These are phyloP conservation scores for Sordariomycetes sp. DNA, from an alignment of 2,329 filamentous ascomycete species.

Conservation along the genomic window DNA sequence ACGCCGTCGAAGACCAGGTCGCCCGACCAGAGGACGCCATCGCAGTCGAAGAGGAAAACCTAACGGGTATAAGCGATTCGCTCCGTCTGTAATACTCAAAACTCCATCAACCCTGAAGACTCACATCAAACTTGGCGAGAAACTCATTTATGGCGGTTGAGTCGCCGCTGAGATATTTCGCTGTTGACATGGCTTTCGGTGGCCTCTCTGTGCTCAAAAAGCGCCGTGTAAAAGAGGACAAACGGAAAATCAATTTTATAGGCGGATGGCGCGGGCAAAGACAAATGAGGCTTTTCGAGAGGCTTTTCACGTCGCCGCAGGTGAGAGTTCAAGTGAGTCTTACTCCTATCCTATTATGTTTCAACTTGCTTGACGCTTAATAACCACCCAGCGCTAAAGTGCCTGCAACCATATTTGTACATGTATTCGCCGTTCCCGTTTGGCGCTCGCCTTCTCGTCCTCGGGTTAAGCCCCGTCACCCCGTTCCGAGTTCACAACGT, in stretches of 20 bases:
- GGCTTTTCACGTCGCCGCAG: neutral
- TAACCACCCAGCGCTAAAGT: neutral
- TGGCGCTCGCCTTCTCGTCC: neutral
- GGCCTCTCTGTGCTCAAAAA: neutral
- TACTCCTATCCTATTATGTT: neutral
- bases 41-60: slow-evolving; percentile 93
- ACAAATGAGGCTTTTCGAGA: neutral
- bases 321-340: neutral
- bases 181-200: slow-evolving; percentile 12
- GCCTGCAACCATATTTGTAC: no score
- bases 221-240: neutral
- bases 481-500: no score
- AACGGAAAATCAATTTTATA: neutral
- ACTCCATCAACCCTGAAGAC: slow-evolving; percentile 21
- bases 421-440: neutral
- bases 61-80: slow-evolving; percentile 3
- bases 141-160: slow-evolving; percentile 68
- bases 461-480: neutral
- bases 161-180: slow-evolving; percentile 72
- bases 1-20: slow-evolving; percentile 80
- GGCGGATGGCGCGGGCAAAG: neutral
- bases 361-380: neutral
- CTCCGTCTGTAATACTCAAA: neutral
- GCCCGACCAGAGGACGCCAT: slow-evolving; percentile 96
- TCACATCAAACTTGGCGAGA: slow-evolving; percentile 82